Conservation (phyloP, 345 rosid species). For the Brassica incana region DNA sequence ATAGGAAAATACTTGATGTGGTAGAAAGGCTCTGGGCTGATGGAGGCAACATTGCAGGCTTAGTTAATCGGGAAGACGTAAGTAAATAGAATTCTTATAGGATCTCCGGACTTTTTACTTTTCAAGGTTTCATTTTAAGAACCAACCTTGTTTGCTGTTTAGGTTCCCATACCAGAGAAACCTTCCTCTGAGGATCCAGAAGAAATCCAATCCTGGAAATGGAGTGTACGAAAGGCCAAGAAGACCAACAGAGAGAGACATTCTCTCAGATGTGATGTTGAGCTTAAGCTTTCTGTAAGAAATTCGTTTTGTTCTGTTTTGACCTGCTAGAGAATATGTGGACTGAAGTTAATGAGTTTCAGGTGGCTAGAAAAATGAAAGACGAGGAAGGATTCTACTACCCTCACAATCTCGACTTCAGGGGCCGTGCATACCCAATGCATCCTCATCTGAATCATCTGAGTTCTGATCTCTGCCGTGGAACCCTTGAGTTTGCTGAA, state of each 20-base stretch:
- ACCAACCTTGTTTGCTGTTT: slow-evolving; percentile 12
- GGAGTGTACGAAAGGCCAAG: slow-evolving; percentile 68
- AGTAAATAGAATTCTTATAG: slow-evolving; percentile 37
- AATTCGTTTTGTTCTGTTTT: slow-evolving; percentile 3
- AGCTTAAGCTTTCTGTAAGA: slow-evolving; percentile 92
- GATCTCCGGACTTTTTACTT: not conserved
- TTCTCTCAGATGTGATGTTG: slow-evolving; percentile 85
- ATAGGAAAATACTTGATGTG: slow-evolving; percentile 68
- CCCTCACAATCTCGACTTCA: slow-evolving; percentile 97
- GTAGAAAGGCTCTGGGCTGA: slow-evolving; percentile 85
- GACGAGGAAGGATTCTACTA: slow-evolving; percentile 94
- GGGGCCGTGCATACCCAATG: slow-evolving; percentile 99
- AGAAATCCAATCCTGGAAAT: slow-evolving; percentile 71
- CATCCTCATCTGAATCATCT: slow-evolving; percentile 94
- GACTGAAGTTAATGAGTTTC: slow-evolving; percentile 31
- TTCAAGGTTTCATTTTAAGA: not conserved
- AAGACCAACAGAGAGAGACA: slow-evolving; percentile 89
- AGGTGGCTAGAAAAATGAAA: slow-evolving; percentile 93
- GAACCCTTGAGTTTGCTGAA: not conserved
- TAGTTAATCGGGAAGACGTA: slow-evolving; percentile 88
- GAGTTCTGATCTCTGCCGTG: slow-evolving; percentile 63
- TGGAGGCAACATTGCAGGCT: slow-evolving; percentile 85
- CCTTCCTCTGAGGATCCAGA: slow-evolving; percentile 56
- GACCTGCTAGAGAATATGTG: slow-evolving; percentile 5
- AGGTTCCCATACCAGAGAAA: slow-evolving; percentile 75